Percentiles rank a stretch among this genome's conserved stretches.
phyloP scores from a whole-genome alignment of 2,329 filamentous ascomycete species.

The Microcyclosporella mali region DNA sequence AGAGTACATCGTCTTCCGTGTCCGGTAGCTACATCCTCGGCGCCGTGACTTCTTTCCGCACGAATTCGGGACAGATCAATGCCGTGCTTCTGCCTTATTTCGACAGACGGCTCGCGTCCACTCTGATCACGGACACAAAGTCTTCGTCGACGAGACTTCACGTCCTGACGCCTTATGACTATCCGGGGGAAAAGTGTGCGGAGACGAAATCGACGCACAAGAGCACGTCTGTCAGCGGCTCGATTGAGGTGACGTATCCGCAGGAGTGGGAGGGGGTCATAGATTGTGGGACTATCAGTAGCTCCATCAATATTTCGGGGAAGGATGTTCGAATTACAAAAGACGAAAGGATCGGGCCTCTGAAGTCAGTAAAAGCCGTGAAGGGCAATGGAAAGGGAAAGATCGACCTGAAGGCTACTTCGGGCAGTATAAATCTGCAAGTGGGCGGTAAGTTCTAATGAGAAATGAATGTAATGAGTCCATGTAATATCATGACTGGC shows the following conservation, averaged over 20 bases:
- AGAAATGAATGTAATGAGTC: too few relatives aligned
- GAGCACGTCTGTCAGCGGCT: constrained; percentile 27
- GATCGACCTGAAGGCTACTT: constrained; percentile 30
- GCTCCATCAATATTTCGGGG: constrained; percentile 35
- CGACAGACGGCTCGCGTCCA: constrained; percentile 14
- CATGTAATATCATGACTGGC: too few relatives aligned
- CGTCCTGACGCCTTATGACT: constrained; percentile 31
- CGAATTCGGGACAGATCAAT: constrained; percentile 34
- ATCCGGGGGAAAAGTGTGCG: constrained; percentile 12
- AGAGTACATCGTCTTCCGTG: constrained; percentile 35
- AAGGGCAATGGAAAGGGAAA: constrained; percentile 35
- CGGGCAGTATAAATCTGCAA: constrained; percentile 21
- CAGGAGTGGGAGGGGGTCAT: constrained; percentile 39
- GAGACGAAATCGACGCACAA: constrained; percentile 33
- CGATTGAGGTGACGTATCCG: constrained; percentile 37
- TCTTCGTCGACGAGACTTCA: constrained; percentile 33
- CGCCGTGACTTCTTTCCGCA: constrained; percentile 31
- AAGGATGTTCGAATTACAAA: constrained; percentile 32
- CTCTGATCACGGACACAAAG: constrained; percentile 30
- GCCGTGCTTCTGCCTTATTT: constrained; percentile 34
- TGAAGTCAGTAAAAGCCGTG: constrained; percentile 32
- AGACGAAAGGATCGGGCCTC: constrained; percentile 23
- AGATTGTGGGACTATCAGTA: constrained; percentile 33
- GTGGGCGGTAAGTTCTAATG: constrained; percentile 12
- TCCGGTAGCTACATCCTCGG: constrained; percentile 38